Evolutionary conservation across 495 filamentous ascomycete genomes (phyloP), one percentile per base, ranked within the genome.

Genomic region (Lasiosphaeria hispida): DNA sequence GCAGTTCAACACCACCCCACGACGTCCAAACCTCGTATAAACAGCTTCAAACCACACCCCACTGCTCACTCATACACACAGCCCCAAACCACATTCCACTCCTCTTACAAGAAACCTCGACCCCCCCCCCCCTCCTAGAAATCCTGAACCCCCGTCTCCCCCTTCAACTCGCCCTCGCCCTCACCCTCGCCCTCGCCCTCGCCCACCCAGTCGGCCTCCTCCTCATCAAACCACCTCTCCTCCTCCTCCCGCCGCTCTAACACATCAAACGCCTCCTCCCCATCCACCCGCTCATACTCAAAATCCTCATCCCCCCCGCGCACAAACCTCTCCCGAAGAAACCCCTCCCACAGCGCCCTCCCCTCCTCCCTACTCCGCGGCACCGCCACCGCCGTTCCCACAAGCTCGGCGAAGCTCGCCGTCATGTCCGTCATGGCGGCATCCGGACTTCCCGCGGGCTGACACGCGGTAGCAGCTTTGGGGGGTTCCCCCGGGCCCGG

Each of bases 71-170:
- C 23, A 2, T 30, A 30, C 23, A 30, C 23, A 30, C n/a, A n/a
- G n/a, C n/a, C n/a, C n/a, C n/a, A n/a, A n/a, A n/a, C n/a, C n/a
- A n/a, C 23, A 30, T 30, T 5, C 23, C 23, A 30, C 6, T 10
- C 0, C 0, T 30, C 10, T 45, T 3, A 10, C 11, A n/a, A 33
- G 4, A 17, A 30, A 23, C 1, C 6, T 23, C 23, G 5, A 2
- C 23, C 23, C 23, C 23, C 23, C 23, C 23, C 23, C 23, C 23
- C 23, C 23, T 30, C 23, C 81, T 70, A 94, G 57, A 85, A 95
- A 71, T 95, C 90, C 66, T 93, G 89, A 37, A 93, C 75, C 1
- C 90, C 90, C 15, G 90, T 93, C 72, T 93, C 84, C 4, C 89
- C 88, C 23, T 70, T 72, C 14, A 88, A 64, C 45, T 14, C 30